phyloP scores from a whole-genome alignment of 2,329 filamentous ascomycete species.

The Phaeoacremonium minimum region DNA sequence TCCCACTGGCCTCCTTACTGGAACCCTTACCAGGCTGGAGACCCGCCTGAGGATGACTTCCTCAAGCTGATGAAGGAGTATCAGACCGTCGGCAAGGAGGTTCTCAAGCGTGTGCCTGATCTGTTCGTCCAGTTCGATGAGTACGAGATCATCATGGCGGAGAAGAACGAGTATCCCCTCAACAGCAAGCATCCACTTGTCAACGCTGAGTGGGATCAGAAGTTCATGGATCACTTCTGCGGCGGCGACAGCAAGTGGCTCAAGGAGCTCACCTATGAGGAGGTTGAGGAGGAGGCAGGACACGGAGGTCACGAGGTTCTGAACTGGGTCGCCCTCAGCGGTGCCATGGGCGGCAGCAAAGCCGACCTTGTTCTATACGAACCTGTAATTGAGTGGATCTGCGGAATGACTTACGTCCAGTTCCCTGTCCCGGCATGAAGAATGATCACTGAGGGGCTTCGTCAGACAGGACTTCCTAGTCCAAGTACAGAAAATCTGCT shows the following conservation, averaged over 20 bases:
- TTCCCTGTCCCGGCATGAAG: not conserved
- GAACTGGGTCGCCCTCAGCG: not conserved
- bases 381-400: not conserved
- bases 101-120: conserved; percentile 16
- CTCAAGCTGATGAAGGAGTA: conserved; percentile 21
- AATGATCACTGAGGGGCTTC: too few relatives aligned
- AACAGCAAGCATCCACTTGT: conserved; percentile 22
- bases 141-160: conserved; percentile 23
- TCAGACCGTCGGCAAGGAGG: conserved; percentile 18
- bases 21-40: conserved; percentile 16
- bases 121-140: conserved; percentile 21
- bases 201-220: conserved; percentile 19
- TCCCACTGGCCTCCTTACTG: conserved; percentile 25
- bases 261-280: not conserved
- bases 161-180: conserved; percentile 22
- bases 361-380: not conserved
- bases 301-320: not conserved
- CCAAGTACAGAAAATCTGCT: too few relatives aligned
- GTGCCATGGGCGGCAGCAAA: not conserved
- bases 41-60: conserved; percentile 18
- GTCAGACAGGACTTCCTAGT: too few relatives aligned
- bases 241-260: conserved; percentile 10
- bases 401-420: not conserved
- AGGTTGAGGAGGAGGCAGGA: not conserved
- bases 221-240: conserved; percentile 17